Base-by-base conservation (phyloP, 306 rosid genomes). In the Carpinus viminea region DNA sequence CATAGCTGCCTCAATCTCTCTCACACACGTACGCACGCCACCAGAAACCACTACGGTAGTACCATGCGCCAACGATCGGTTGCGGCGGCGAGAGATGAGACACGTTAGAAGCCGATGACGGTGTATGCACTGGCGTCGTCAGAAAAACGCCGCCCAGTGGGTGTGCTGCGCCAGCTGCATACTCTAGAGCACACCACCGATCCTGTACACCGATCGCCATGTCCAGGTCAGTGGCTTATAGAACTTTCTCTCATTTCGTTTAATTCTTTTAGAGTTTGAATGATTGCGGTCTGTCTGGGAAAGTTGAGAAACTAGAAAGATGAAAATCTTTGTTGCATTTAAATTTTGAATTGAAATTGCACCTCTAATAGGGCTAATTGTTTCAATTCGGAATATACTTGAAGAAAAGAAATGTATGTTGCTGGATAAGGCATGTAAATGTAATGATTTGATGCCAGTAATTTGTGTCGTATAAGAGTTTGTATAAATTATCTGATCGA, bases 181-280 rank as follows among this genome's bases (percentile, higher is more conserved):
- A 57, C 61, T 64, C 75, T 13, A 60, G 78, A 86, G 70, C 70
- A 57, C 80, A 41, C 38, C 56, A 31, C 28, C 56, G 45, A 70
- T 71, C 46, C 76, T 15, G 53, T 66, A 76, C 53, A 52, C 46
- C 72, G 28, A 4, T 68, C 84, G 69, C 70, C 80, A 88, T 91
- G 92, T 78, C 86, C 76, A 88, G 96, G 92, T 90, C 70, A 68
- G 24, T 64, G 3, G 34, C 31, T 56, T 77, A 53, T 21, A 56
- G 36, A 45, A 28, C 45, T 16, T 46, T 70, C 73, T 72, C 48
- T 43, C 12, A 28, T 55, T 61, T 59, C 8, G 47, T 18, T 75
- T 41, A 48, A 48, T 48, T 79, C 60, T 16, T 38, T 52, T 50
- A 38, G 10, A 36, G 16, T 55, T 41, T 52, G 2, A 51, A 45